phyloP scores from a whole-genome alignment of 495 filamentous ascomycete species.

The Trichoderma asperelloides region DNA sequence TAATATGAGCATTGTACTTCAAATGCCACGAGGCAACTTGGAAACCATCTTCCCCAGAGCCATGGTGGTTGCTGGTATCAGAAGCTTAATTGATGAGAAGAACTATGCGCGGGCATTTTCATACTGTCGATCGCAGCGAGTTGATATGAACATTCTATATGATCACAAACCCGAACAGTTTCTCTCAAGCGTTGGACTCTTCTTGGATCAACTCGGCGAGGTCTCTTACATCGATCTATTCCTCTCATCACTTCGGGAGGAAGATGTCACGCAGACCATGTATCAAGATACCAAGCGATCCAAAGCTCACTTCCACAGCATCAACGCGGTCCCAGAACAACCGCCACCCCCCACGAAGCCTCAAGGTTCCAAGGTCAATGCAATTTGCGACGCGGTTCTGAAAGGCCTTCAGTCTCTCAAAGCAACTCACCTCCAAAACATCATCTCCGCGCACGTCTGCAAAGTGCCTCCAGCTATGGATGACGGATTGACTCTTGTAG shows the following conservation, averaged over 20 bases:
- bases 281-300: constrained; percentile 68
- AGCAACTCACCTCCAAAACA: constrained; percentile 73
- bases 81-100: constrained; percentile 65
- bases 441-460: constrained; percentile 90
- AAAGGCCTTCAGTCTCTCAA: constrained; percentile 51
- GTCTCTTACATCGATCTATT: constrained; percentile 85
- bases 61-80: constrained; percentile 80
- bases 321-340: background rate
- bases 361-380: constrained; percentile 64
- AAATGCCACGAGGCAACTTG: constrained; percentile 91
- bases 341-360: background rate
- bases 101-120: constrained; percentile 79
- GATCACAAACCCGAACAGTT: constrained; percentile 83
- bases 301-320: constrained; percentile 16
- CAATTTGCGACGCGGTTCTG: constrained; percentile 80
- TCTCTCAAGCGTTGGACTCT: constrained; percentile 60
- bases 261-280: constrained; percentile 90
- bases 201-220: constrained; percentile 81
- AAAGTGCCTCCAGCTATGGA: constrained; percentile 86
- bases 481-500: constrained; percentile 70
- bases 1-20: constrained; percentile 69
- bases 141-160: constrained; percentile 98
- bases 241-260: constrained; percentile 79
- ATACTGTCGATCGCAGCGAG: constrained; percentile 81
- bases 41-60: constrained; percentile 93